Evolutionary conservation across 2,329 filamentous ascomycete genomes (phyloP).

Genomic region (Cercospora sp.): DNA sequence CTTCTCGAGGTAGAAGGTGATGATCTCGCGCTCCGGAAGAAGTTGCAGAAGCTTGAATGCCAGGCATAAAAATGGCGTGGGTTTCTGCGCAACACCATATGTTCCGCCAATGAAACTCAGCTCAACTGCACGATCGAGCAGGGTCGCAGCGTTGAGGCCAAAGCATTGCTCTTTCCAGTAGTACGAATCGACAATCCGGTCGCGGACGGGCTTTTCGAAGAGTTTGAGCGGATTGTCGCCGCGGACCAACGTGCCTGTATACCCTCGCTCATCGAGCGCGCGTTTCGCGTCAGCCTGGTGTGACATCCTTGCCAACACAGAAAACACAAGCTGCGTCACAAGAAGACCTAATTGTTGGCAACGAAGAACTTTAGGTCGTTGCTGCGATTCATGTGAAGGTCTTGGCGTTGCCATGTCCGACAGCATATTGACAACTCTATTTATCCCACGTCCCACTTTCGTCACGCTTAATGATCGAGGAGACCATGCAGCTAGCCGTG

Average conservation of each 20-base stretch:
- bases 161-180: constrained; percentile 99
- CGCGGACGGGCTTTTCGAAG: constrained; percentile 91
- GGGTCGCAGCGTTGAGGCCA: constrained; percentile 75
- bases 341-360: background rate
- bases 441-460: background rate
- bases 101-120: constrained; percentile 85
- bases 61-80: constrained; percentile 89
- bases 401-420: constrained; percentile 13
- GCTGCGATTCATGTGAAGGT: constrained; percentile 8
- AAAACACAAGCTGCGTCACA: background rate
- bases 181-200: constrained; percentile 91
- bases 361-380: background rate
- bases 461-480: background rate
- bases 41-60: constrained; percentile 93
- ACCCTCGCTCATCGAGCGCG: constrained; percentile 88
- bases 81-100: constrained; percentile 78
- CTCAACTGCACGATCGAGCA: constrained; percentile 87
- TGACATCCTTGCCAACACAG: constrained; percentile 40
- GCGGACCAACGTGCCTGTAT: constrained; percentile 72
- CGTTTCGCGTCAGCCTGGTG: constrained; percentile 75
- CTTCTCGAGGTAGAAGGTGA: constrained; percentile 76
- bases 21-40: constrained; percentile 72
- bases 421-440: constrained; percentile 5
- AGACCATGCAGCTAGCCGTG: constrained; percentile 14
- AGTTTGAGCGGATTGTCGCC: constrained; percentile 93